Evolutionary conservation across 805 yeast species (phyloP), one percentile per base, ranked within the genome.

Genomic region (Myxozyma kluyveri): DNA sequence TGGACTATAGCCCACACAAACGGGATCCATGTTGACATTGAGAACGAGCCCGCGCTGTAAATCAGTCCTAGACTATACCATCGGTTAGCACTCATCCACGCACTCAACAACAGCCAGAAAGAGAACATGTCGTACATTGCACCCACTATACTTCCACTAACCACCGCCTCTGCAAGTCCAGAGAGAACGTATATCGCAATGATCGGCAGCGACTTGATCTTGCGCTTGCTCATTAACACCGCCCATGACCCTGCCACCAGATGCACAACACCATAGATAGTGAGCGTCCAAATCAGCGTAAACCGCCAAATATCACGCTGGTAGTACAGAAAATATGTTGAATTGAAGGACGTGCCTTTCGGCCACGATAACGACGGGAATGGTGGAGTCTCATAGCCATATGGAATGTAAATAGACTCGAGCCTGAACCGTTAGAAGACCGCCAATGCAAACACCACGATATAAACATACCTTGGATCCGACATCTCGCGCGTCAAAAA

Each of bases 21-120:
- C 0, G 99, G 98, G 5, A 91, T 81, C 99, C 99, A 91, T 0
- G 97, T 87, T 10, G 95, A 84, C 95, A 93, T 87, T 21, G 85
- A 78, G 62, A 91, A 81, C 22, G 84, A 75, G 0, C 96, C 39
- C 37, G 54, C 51, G 45, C n/a, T 42, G 21, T 39, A 61, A 33
- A 57, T 49, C 24, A 56, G 41, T 19, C 56, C 42, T n/a, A 61
- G 49, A 43, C 49, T 40, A 45, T n/a, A 24, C 18, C 29, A 19
- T 7, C 21, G 37, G 19, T 4, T 12, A 14, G 27, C 33, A n/a
- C 22, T 35, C 42, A 49, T 14, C 27, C 21, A 19, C 14, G 21
- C n/a, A 22, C 18, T 31, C 47, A 33, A 42, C 39, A 50, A 42
- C 6, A 29, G 23, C 12, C 26, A 27, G 21, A 35, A 63, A 42